Conservation (phyloP, 768 basidiomycete species). For the Lactifluus volemus region DNA sequence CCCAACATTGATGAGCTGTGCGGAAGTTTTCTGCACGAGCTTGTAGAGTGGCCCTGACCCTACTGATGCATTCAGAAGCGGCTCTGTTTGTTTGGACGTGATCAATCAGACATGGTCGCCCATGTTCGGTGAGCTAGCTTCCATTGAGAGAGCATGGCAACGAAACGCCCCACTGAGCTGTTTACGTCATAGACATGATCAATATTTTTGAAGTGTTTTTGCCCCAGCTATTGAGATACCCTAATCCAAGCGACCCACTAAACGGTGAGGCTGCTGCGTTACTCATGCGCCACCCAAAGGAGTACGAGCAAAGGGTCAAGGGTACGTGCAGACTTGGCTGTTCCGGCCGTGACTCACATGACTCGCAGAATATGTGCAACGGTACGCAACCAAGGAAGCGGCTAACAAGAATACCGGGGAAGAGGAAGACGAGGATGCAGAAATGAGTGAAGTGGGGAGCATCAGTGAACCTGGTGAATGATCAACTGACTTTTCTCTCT, state of each 20-base stretch:
- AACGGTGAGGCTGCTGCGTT: conserved; percentile 98
- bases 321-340: conserved; percentile 43
- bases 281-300: conserved; percentile 94
- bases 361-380: conserved; percentile 83
- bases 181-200: conserved; percentile 72
- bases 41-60: conserved; percentile 10
- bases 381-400: conserved; percentile 86
- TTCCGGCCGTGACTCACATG: neutral
- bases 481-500: neutral
- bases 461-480: conserved; percentile 58
- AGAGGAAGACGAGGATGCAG: conserved; percentile 63
- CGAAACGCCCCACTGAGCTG: neutral
- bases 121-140: conserved; percentile 77
- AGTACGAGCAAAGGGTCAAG: conserved; percentile 91
- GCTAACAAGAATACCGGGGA: conserved; percentile 67
- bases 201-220: conserved; percentile 99
- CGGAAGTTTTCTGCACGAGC: conserved; percentile 17
- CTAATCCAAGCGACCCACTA: conserved; percentile 95
- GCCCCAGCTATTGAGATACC: conserved; percentile 93
- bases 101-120: conserved; percentile 99
- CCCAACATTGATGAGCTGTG: conserved; percentile 99
- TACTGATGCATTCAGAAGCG: conserved; percentile 51
- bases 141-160: conserved; percentile 9
- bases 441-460: conserved; percentile 83
- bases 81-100: conserved; percentile 96